Conservation (phyloP, 352 stramenopile species). For the Blastocystis sp. region DNA sequence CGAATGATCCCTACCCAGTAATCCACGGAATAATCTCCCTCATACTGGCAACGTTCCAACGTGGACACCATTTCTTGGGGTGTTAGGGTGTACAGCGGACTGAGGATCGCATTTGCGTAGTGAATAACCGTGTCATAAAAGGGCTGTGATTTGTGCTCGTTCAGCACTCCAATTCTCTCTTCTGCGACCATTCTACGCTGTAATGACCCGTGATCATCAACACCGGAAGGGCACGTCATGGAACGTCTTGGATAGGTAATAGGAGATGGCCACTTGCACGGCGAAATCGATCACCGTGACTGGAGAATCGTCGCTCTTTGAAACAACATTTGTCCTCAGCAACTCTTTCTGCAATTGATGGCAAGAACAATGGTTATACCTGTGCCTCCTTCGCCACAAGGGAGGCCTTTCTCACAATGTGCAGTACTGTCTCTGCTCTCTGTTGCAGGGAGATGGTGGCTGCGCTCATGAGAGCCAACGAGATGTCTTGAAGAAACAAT, state of each 20-base stretch:
- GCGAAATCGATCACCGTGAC: constrained; percentile 69
- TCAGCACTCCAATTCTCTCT: background rate
- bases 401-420: constrained; percentile 38
- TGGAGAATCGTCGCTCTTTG: constrained; percentile 42
- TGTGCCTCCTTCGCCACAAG: constrained; percentile 56
- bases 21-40: constrained; percentile 23
- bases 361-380: background rate
- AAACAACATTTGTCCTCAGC: background rate
- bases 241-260: constrained; percentile 23
- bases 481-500: constrained; percentile 35
- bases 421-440: background rate
- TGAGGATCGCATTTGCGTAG: background rate
- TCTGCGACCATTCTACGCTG: constrained; percentile 44
- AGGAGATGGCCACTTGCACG: constrained; percentile 47
- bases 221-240: constrained; percentile 21
- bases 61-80: background rate
- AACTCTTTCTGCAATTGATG: constrained; percentile 51
- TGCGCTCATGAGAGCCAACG: no score
- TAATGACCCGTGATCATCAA: no score
- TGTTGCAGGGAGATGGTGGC: no score
- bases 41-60: constrained; percentile 34
- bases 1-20: constrained; percentile 2
- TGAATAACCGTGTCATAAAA: background rate
- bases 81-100: background rate
- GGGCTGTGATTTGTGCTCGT: background rate